A percentile compares a stretch with the other conserved stretches of the same genome.
phyloP scores from a whole-genome alignment of 345 rosid genomes.

The Capsella bursapastoris region DNA sequence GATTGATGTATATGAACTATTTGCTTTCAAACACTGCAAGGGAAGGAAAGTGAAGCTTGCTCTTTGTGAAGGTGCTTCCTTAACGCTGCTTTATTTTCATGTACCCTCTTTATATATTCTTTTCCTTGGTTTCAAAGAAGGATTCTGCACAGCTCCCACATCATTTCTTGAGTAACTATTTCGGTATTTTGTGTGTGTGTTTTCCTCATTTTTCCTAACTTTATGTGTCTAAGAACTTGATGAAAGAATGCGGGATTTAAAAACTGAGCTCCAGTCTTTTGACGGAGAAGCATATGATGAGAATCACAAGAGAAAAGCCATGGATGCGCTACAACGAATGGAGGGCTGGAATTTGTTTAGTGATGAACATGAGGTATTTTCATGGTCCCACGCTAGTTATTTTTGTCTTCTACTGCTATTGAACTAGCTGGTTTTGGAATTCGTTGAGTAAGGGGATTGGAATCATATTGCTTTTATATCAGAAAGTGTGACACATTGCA shows the following conservation, averaged over 20 bases:
- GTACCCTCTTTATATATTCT: constrained; percentile 1
- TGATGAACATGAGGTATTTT: constrained; percentile 73
- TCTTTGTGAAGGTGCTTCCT: constrained; percentile 85
- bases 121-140: constrained; percentile 21
- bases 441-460: constrained; percentile 19
- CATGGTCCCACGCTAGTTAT: constrained; percentile 16
- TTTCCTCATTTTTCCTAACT: constrained; percentile 24
- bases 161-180: constrained; percentile 22
- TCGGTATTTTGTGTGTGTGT: constrained; percentile 5
- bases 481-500: constrained; percentile 23
- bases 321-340: constrained; percentile 86
- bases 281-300: constrained; percentile 89
- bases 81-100: constrained; percentile 31
- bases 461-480: constrained; percentile 25
- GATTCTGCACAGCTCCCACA: constrained; percentile 13
- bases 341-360: constrained; percentile 96
- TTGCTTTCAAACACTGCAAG: constrained; percentile 97
- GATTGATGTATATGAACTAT: constrained; percentile 97
- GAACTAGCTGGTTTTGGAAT: constrained; percentile 20
- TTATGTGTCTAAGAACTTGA: constrained; percentile 73
- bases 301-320: constrained; percentile 75
- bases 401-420: constrained; percentile 32
- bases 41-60: constrained; percentile 95
- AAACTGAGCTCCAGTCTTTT: constrained; percentile 90
- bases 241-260: constrained; percentile 93